A percentile compares a stretch with the other conserved stretches of the same genome.
Evolutionary conservation across 306 rosid species (phyloP).

Genomic region (Acacia acuminata): DNA sequence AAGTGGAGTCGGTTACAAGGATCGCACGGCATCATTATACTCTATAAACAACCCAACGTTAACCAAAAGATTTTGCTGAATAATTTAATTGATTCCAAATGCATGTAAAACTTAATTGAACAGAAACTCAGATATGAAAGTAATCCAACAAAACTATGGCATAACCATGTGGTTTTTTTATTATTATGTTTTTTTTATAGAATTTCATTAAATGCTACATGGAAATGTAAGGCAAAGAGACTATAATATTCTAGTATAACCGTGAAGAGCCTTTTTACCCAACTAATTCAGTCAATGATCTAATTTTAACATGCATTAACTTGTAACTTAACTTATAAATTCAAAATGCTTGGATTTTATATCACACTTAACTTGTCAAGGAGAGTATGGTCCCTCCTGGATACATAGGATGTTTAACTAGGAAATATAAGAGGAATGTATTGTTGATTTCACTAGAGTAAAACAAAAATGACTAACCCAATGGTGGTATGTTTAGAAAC

Average conservation of each 20-base stretch:
- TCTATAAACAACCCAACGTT: too few relatives aligned
- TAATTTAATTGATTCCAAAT: too few relatives aligned
- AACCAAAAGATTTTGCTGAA: too few relatives aligned
- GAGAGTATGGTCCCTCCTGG: not conserved
- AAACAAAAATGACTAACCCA: slow-evolving; percentile 46
- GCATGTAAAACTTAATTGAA: not conserved
- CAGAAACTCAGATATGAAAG: not conserved
- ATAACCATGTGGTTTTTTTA: not conserved
- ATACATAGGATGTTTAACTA: not conserved
- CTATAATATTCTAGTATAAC: not conserved
- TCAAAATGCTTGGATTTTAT: not conserved
- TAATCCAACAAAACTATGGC: not conserved
- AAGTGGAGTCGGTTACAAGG: too few relatives aligned
- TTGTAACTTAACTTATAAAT: not conserved
- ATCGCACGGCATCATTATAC: too few relatives aligned
- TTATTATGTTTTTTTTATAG: too few relatives aligned
- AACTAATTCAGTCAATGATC: not conserved
- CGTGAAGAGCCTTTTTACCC: not conserved
- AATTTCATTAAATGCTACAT: not conserved
- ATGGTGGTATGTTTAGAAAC: slow-evolving; percentile 41
- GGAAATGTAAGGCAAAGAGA: not conserved
- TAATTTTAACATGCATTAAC: not conserved
- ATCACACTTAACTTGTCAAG: not conserved
- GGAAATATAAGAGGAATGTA: not conserved
- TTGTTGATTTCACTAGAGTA: not conserved